Evolutionary conservation across 1,284 basidiomycete genomes (phyloP), one percentile per base, ranked within the genome.

Genomic region (Sporisorium sorghi): DNA sequence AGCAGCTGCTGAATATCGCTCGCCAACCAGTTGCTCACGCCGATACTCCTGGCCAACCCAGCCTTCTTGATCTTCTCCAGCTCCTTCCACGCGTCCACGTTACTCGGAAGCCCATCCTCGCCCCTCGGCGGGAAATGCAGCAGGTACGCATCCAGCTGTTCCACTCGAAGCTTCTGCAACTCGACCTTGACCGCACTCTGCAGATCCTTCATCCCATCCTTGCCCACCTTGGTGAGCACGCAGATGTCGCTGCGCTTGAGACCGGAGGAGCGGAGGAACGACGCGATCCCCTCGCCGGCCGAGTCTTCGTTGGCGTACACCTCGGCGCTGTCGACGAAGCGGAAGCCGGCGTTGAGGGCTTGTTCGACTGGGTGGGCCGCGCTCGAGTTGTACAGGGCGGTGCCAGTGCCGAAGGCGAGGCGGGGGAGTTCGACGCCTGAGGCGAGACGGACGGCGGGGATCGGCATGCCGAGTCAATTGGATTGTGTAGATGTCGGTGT

Each of bases 81-180:
- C 61, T 67, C 49, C 39, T 70, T 78, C 77, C 77, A 79, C 0
- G 77, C 77, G 48, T 78, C 77, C 0, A 79, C 73, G 33, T 79
- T 79, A 58, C 32, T 51, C 0, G 77, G 77, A 21, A 68, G 33
- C 7, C 77, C 77, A 51, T 76, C 58, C 30, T 75, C 57, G 15
- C 77, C 77, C 11, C 77, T 57, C n/a, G 77, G 77, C 24, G 77
- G 77, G 37, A 66, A 55, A 53, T 79, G 77, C 19, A 79, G 67
- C 23, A 79, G 61, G 37, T 78, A 67, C 21, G 64, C 49, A 28
- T 79, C 76, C 26, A 78, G 57, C 32, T 75, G 61, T 21, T 67
- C 58, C 3, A 73, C 70, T 30, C 63, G 39, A 5, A 76, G 53
- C 50, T 76, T 72, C 10, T 52, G 40, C 46, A 73, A 46, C 44